phyloP scores from a whole-genome alignment of 2,329 filamentous ascomycete genomes.

The Capronia americana region DNA sequence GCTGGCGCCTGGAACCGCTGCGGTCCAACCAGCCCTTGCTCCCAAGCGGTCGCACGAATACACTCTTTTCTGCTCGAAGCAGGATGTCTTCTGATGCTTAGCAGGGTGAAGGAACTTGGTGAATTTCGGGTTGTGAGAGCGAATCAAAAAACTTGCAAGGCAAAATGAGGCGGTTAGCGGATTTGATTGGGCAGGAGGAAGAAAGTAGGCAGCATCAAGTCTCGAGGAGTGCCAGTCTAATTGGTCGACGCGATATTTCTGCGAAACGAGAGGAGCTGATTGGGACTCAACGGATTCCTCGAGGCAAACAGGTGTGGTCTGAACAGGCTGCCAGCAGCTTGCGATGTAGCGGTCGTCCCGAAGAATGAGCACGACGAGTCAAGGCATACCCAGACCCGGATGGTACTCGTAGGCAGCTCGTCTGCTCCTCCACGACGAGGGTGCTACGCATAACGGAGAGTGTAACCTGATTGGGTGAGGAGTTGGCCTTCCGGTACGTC shows the following conservation, averaged over 20 bases:
- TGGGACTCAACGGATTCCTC: not conserved
- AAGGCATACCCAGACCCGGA: no score
- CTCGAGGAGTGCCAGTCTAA: slow-evolving; percentile 5
- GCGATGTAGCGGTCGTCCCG: no score
- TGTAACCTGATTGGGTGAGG: slow-evolving; percentile 25
- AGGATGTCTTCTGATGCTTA: not conserved
- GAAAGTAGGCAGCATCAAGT: slow-evolving; percentile 11
- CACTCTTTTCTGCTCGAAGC: not conserved
- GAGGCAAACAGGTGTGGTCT: not conserved
- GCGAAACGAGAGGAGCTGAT: not conserved
- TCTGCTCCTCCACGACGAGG: not conserved
- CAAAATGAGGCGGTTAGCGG: slow-evolving; percentile 5
- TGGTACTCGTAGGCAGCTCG: no score
- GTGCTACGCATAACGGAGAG: slow-evolving; percentile 13
- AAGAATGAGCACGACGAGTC: not conserved
- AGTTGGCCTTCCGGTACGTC: not conserved
- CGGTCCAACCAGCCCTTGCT: not conserved
- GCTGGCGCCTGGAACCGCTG: not conserved
- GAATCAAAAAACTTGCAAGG: not conserved
- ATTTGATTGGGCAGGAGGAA: not conserved
- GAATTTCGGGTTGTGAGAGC: not conserved
- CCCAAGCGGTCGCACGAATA: not conserved
- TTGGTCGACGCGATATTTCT: slow-evolving; percentile 7
- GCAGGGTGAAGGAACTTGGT: not conserved
- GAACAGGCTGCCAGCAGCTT: not conserved